Evolutionary conservation across 192 early-diverging fungal species (phyloP).

Genomic region (Coemansia sp.): DNA sequence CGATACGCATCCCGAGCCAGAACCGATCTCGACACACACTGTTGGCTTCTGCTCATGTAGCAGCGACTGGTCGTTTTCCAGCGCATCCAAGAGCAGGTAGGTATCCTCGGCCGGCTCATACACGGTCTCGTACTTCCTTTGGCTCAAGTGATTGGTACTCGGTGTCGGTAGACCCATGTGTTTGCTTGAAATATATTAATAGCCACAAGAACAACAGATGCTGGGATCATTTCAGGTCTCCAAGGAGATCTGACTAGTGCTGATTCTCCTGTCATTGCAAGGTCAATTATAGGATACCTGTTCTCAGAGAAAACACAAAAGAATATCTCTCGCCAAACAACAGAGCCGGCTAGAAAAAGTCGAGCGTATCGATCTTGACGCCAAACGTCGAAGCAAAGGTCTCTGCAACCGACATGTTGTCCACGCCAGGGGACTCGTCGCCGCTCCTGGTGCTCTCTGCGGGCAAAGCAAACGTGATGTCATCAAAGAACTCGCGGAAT

Average conservation of each 20-base stretch:
- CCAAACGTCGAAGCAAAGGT: conserved; percentile 48
- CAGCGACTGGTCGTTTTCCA: conserved; percentile 71
- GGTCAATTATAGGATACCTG: no score
- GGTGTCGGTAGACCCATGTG: conserved; percentile 68
- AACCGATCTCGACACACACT: conserved; percentile 87
- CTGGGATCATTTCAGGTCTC: no score
- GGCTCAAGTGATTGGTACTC: conserved; percentile 68
- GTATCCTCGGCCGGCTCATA: conserved; percentile 96
- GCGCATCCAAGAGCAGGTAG: conserved; percentile 87
- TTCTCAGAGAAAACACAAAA: no score
- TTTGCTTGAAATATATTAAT: background rate
- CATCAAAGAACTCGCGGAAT: conserved; percentile 55
- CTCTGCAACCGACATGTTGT: conserved; percentile 25
- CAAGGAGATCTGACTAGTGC: no score
- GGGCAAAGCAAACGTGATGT: conserved; percentile 49
- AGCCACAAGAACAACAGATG: conserved; percentile 1
- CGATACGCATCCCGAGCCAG: conserved; percentile 81
- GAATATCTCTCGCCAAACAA: no score
- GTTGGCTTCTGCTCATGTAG: conserved; percentile 60
- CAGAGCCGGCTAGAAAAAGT: conserved; percentile 45
- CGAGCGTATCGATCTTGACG: conserved; percentile 42
- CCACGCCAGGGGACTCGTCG: conserved; percentile 35
- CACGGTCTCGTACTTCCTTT: conserved; percentile 64
- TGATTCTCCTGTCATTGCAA: no score
- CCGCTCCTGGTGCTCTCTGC: conserved; percentile 14